Percentiles rank a stretch among this genome's conserved stretches.
These are phyloP conservation scores for Candida succiphila DNA, from an alignment of 805 yeast species.

Conservation along the genomic window DNA sequence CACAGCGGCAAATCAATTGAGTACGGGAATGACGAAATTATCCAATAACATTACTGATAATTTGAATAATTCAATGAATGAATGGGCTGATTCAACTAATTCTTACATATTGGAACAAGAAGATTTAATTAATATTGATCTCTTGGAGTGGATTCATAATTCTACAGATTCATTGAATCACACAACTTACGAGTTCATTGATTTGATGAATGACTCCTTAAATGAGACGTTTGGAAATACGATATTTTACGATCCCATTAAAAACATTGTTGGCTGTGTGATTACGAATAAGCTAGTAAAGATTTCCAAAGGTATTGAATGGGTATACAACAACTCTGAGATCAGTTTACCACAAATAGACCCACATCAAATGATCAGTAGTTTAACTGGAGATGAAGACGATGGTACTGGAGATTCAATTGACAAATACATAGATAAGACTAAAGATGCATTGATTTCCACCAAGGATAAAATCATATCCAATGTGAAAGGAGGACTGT, in stretches of 20 bases:
- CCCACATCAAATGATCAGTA: constrained; percentile 5
- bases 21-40: constrained; percentile 4
- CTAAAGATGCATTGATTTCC: constrained; percentile 15
- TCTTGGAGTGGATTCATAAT: constrained; percentile 56
- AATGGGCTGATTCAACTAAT: constrained; percentile 54
- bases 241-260: constrained; percentile 50
- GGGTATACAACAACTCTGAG: constrained; percentile 62
- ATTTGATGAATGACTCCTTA: constrained; percentile 48
- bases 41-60: constrained; percentile 6
- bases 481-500: constrained; percentile 25
- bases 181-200: constrained; percentile 49
- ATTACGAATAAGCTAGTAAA: constrained; percentile 62
- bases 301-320: constrained; percentile 63
- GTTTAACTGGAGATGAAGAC: constrained; percentile 2
- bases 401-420: constrained; percentile 2
- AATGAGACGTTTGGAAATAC: constrained; percentile 58
- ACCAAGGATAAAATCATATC: constrained; percentile 19
- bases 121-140: constrained; percentile 42
- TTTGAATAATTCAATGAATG: constrained; percentile 23
- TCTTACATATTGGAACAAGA: constrained; percentile 38
- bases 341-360: constrained; percentile 45
- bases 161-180: constrained; percentile 49
- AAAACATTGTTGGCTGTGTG: constrained; percentile 67
- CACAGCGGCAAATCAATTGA: constrained; percentile 2
- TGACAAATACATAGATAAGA: constrained; percentile 6